Base-by-base conservation (phyloP, 140 eudicot species). In the Cichorium intybus region DNA sequence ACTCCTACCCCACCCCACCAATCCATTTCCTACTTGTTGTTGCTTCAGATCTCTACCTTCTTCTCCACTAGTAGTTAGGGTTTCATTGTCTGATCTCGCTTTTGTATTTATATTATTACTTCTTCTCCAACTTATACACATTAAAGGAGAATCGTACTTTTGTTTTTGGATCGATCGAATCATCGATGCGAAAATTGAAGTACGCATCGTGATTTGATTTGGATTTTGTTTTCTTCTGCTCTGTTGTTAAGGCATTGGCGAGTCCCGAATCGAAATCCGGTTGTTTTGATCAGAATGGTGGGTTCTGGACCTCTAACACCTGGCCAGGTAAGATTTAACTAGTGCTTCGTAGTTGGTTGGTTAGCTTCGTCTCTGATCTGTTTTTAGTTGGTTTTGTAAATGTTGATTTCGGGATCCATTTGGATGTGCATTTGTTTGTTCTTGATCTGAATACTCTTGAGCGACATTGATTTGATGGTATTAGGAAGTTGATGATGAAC, bases 251-350 rank as follows among this genome's bases (percentile, higher is more conserved):
- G 49, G 39, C 72, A 53, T 63, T 61, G 37, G 53, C 33, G 56
- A 15, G 51, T 67, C 53, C 22, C 16, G 0, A 43, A 62, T 62
- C 6, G 24, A 15, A 37, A 46, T 63, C 64, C 57, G 24, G 6
- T 31, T 59, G 54, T 60, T 49, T 21, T 31, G 26, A 49, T 49
- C 47, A 33, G 60, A 82, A 85, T 82, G 83, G 91, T 77, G 81
- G 85, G 71, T 75, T 65, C 98, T 83, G 96, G 83, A 74, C 92
- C 87, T 66, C 71, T 88, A 48, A 88, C 95, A 48, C 80, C 96
- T 64, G 98, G 95, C 7, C 96, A 81, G 98, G 98, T 86, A 75
- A 9, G 4, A 6, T 20, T 60, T 61, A 21, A 64, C 39, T 29
- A 50, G 56, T 53, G 6, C 12, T 17, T 45, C 67, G 57, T 24